Evolutionary conservation across 768 basidiomycete species (phyloP).

Genomic region (Collybia mongolica): DNA sequence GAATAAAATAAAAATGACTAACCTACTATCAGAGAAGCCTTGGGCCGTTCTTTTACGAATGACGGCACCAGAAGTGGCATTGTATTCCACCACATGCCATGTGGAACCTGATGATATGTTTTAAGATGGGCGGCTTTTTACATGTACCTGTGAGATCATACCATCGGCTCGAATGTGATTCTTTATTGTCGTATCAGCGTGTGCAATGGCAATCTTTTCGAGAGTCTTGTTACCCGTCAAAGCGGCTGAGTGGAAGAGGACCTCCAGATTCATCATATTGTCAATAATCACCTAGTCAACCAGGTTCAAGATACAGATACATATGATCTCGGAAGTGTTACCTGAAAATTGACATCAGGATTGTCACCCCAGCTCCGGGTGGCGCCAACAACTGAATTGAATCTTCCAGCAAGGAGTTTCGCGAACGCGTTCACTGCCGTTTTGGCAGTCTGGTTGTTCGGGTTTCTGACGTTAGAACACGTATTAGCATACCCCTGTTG

Average conservation of each 20-base stretch:
- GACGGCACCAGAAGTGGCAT: slow-evolving; percentile 61
- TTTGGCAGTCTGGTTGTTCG: slow-evolving; percentile 53
- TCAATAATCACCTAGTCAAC: slow-evolving; percentile 64
- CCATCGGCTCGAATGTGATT: slow-evolving; percentile 69
- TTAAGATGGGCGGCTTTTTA: too few species aligned
- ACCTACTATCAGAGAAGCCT: slow-evolving; percentile 55
- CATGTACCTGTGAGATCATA: slow-evolving; percentile 18
- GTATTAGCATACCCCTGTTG: not conserved
- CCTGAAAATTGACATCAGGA: slow-evolving; percentile 60
- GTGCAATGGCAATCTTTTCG: slow-evolving; percentile 56
- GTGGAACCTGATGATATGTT: slow-evolving; percentile 36
- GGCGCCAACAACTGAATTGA: slow-evolving; percentile 58
- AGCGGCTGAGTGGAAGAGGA: slow-evolving; percentile 56
- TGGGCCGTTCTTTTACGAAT: slow-evolving; percentile 57
- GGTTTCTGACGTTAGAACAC: slow-evolving; percentile 38
- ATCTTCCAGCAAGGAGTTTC: slow-evolving; percentile 52
- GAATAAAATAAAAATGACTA: not conserved
- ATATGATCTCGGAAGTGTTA: slow-evolving; percentile 18
- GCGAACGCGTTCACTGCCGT: slow-evolving; percentile 59
- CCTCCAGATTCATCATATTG: slow-evolving; percentile 79
- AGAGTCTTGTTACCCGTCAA: slow-evolving; percentile 61
- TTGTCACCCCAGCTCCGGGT: slow-evolving; percentile 67
- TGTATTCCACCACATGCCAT: slow-evolving; percentile 68
- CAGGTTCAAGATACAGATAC: not conserved
- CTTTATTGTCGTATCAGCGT: slow-evolving; percentile 64